Evolutionary conservation across 164 flowering plant genomes (phyloP).

Genomic region (Dillenia suffruticosa): DNA sequence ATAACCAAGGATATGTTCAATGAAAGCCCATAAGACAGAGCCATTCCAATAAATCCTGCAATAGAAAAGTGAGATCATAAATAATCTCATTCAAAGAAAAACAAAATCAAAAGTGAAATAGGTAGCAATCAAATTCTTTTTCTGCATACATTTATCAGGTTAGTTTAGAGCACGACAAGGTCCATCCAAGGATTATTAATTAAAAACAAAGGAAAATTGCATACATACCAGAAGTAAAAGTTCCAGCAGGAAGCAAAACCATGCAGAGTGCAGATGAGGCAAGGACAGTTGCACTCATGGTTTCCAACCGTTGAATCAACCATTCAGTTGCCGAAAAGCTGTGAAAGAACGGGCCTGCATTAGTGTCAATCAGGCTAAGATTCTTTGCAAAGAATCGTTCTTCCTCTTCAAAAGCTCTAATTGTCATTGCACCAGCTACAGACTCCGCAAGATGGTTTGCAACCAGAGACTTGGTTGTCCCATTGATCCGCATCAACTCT

Average conservation of each 20-base stretch:
- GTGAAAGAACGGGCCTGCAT: slow-evolving; percentile 70
- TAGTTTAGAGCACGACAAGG: too few relatives aligned
- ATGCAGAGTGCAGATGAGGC: slow-evolving; percentile 64
- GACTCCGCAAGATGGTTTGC: slow-evolving; percentile 73
- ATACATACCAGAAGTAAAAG: slow-evolving; percentile 52
- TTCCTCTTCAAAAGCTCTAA: slow-evolving; percentile 65
- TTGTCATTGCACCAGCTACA: slow-evolving; percentile 57
- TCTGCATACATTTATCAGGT: too few relatives aligned
- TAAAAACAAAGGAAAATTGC: not conserved
- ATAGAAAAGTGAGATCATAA: not conserved
- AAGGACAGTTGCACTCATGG: slow-evolving; percentile 53
- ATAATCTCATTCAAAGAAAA: too few relatives aligned
- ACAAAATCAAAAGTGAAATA: too few relatives aligned
- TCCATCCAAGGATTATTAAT: too few relatives aligned
- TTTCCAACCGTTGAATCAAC: slow-evolving; percentile 75
- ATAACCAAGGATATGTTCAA: slow-evolving; percentile 32
- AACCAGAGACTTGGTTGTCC: slow-evolving; percentile 56
- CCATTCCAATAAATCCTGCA: slow-evolving; percentile 64
- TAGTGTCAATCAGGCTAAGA: slow-evolving; percentile 48
- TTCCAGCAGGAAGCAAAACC: slow-evolving; percentile 49
- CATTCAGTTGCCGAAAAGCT: slow-evolving; percentile 76
- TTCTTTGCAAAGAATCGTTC: slow-evolving; percentile 53
- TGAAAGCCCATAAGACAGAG: slow-evolving; percentile 59
- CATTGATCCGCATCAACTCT: slow-evolving; percentile 72
- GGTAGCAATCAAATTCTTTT: too few relatives aligned